phyloP scores from a whole-genome alignment of 1,284 basidiomycete genomes.

The Caloboletus inedulis region DNA sequence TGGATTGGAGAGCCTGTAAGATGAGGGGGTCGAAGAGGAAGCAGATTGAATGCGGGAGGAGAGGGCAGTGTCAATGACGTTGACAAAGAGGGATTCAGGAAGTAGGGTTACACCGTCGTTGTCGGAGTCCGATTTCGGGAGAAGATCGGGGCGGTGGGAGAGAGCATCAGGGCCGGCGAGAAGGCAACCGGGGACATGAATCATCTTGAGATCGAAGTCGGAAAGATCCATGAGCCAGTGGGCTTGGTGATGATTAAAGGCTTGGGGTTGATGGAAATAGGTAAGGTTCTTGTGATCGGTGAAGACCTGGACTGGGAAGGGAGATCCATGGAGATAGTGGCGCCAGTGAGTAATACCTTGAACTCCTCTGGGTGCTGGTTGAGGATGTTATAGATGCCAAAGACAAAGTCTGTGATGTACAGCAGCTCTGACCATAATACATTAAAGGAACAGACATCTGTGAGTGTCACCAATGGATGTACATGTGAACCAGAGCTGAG shows the following conservation, averaged over 20 bases:
- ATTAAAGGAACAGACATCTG: no score
- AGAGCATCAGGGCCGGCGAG: neutral
- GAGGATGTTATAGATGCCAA: no score
- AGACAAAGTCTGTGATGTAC: no score
- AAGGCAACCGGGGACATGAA: neutral
- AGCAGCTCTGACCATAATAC: no score
- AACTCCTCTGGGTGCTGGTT: no score
- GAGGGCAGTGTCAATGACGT: accelerated
- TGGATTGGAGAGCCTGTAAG: neutral
- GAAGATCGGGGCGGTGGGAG: neutral
- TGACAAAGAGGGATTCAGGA: neutral
- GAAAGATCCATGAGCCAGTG: neutral
- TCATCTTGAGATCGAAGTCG: neutral
- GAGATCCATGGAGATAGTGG: no score
- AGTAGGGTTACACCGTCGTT: neutral
- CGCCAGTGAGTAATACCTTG: no score
- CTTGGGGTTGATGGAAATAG: neutral
- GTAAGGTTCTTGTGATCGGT: neutral
- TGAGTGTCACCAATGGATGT: no score
- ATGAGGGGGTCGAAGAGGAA: neutral
- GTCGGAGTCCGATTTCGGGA: neutral
- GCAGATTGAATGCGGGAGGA: neutral
- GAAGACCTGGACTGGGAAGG: neutral
- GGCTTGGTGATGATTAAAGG: neutral
- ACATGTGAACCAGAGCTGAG: no score